Base-by-base conservation (phyloP, 2,329 filamentous ascomycete genomes). In the Fusarium poae region DNA sequence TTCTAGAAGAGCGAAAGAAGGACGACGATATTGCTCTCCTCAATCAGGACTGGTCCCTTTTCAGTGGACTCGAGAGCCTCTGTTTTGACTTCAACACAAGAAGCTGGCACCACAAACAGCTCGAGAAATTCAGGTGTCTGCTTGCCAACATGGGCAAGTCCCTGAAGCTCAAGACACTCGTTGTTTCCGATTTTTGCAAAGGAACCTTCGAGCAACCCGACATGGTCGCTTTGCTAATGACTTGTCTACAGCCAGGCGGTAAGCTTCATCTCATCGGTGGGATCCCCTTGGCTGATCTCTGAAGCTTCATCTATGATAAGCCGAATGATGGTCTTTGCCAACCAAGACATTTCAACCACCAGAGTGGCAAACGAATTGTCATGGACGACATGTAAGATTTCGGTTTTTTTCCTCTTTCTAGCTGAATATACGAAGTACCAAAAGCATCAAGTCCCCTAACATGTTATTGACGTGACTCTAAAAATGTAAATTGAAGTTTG, bases 161-260 rank as follows among this genome's bases (percentile, higher is more conserved):
- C 13, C 42, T 69, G 25, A 44, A 45, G 7, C 67, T 69, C 53
- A 63, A 69, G 45, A 62, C 43, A 25, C 32, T 69, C 6, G 53
- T 69, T 32, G 10, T 69, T 13, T 16, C 54, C 7, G n/a, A 39
- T 39, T 35, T 35, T 35, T 6, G 12, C 18, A 20, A 39, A 3
- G n/a, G 12, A 13, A 21, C 35, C 7, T 39, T 39, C 11, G 20
- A 20, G 20, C 2, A 20, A 32, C 16, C 39, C 55, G 10, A 50
- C 20, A 34, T 56, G 27, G 39, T 69, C 21, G 27, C 39, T 25
- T 37, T 42, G 52, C 20, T 67, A 20, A 62, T 59, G 37, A 11
- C 51, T 12, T 63, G 66, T 35, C 57, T 70, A 8, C 54, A 53
- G 15, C 67, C 62, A 27, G 62, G 54, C 3, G 57, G 67, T 25